phyloP scores from a whole-genome alignment of 345 rosid species.

The Nephelium lappaceum region DNA sequence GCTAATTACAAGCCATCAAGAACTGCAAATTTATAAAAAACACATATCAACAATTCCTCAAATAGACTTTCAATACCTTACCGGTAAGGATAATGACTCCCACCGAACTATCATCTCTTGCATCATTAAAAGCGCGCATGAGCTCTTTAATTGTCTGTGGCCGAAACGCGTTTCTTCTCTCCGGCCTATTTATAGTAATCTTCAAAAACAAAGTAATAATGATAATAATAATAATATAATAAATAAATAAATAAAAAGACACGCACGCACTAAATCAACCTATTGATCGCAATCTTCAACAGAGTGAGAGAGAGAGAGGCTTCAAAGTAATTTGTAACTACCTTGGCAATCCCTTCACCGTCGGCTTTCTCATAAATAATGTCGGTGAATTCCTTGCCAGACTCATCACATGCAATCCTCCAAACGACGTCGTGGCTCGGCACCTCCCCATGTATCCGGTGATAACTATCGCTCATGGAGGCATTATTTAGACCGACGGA shows the following conservation, averaged over 20 bases:
- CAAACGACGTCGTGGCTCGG: constrained; percentile 56
- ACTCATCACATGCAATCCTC: constrained; percentile 49
- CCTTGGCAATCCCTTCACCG: constrained; percentile 92
- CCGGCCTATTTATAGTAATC: constrained; percentile 87
- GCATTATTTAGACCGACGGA: constrained; percentile 39
- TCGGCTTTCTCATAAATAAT: constrained; percentile 80
- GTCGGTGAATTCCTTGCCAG: constrained; percentile 58
- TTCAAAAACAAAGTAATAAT: constrained; percentile 22
- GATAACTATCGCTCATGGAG: constrained; percentile 63
- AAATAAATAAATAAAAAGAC: too few species aligned
- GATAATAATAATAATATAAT: too few species aligned
- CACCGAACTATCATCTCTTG: constrained; percentile 73
- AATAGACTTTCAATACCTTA: constrained; percentile 43
- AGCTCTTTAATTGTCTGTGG: constrained; percentile 82
- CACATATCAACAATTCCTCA: not conserved
- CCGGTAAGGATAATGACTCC: constrained; percentile 93
- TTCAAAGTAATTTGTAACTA: not conserved
- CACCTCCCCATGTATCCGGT: constrained; percentile 77
- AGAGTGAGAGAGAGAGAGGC: not conserved
- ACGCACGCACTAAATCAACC: not conserved
- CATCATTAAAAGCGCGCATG: constrained; percentile 74
- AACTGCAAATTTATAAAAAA: not conserved
- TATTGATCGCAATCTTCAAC: not conserved
- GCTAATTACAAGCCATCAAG: not conserved
- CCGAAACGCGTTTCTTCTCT: constrained; percentile 79